Base-by-base conservation (phyloP, 2,329 filamentous ascomycete species). In the Fusarium miscanthi region DNA sequence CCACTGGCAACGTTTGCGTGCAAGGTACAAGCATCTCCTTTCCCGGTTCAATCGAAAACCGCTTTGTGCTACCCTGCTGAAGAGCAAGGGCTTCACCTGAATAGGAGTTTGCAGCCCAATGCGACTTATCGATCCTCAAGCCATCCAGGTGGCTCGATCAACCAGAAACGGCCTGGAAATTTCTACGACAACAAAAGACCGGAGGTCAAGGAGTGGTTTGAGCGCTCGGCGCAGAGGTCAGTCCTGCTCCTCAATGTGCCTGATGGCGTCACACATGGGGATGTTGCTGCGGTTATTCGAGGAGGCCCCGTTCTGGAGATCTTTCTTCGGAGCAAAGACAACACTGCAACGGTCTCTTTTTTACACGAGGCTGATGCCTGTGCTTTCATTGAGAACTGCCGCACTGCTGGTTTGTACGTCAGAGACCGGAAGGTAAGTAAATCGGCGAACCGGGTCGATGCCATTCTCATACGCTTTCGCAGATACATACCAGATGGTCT, bases 221-320 rank as follows among this genome's bases (percentile, higher is more conserved):
- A 85, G 63, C 79, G 81, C 38, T 77, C 80, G 35, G 83, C 83
- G 53, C 81, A 78, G 27, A 86, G 92, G 53, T 92, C 91, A 0
- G 72, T 97, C 27, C 82, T 89, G 27, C 83, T 95, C 54, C 82
- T 82, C 40, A 90, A 91, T 64, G 84, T 96, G 2, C 83, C 91
- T 2, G 87, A 90, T 9, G 84, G 84, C 5, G 88, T 87, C 19
- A 92, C 89, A 0, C 89, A 93, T 76, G 85, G 85, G 51, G 92
- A 96, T 70, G 82, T 96, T 65, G 86, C 87, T 6, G 85, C 86
- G 27, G 86, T 87, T 16, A 82, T 96, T 57, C 89, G 91, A 64
- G 93, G 94, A 30, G 94, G 93, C 3, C 85, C 88, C 70, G 75
- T 97, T 16, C 80, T 95, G 16, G 92, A 94, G 70, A 83, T 95